Conservation (phyloP, 805 yeast species). For the Candida quercuum region DNA sequence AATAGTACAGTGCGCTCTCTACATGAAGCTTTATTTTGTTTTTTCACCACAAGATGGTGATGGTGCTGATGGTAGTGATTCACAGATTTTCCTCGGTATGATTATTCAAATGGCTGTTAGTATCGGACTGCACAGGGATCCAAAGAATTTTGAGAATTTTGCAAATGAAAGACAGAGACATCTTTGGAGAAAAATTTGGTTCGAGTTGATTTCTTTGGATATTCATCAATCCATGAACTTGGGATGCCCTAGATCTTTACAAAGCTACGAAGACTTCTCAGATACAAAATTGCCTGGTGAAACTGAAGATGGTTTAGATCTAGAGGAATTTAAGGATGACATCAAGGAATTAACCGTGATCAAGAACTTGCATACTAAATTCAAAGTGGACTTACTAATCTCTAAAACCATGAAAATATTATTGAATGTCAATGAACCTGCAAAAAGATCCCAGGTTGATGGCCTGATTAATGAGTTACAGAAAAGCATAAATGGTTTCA, state of each 20-base stretch:
- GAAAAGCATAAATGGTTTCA: constrained; percentile 29
- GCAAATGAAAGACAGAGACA: constrained; percentile 36
- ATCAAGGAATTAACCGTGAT: constrained; percentile 42
- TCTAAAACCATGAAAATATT: constrained; percentile 34
- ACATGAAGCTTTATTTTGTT: constrained; percentile 48
- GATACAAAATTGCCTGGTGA: constrained; percentile 40
- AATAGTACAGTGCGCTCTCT: constrained; percentile 55
- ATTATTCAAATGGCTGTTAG: constrained; percentile 62
- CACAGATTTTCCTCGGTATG: constrained; percentile 50
- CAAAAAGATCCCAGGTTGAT: constrained; percentile 35
- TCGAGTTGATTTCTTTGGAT: constrained; percentile 36
- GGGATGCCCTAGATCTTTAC: constrained; percentile 35
- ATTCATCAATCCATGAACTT: constrained; percentile 35
- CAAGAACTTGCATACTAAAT: constrained; percentile 40
- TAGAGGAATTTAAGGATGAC: constrained; percentile 23
- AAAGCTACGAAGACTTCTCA: constrained; percentile 32
- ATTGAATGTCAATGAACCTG: constrained; percentile 33
- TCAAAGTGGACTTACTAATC: constrained; percentile 39
- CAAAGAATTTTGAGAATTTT: constrained; percentile 43
- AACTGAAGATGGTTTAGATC: constrained; percentile 14
- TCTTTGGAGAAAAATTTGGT: constrained; percentile 58
- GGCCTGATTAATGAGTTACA: constrained; percentile 28
- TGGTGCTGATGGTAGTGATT: constrained; percentile 53
- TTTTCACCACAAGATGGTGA: constrained; percentile 58
- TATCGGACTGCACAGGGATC: constrained; percentile 66